Conservation (phyloP, 2,329 filamentous ascomycete genomes). For the Venturia effusa region DNA sequence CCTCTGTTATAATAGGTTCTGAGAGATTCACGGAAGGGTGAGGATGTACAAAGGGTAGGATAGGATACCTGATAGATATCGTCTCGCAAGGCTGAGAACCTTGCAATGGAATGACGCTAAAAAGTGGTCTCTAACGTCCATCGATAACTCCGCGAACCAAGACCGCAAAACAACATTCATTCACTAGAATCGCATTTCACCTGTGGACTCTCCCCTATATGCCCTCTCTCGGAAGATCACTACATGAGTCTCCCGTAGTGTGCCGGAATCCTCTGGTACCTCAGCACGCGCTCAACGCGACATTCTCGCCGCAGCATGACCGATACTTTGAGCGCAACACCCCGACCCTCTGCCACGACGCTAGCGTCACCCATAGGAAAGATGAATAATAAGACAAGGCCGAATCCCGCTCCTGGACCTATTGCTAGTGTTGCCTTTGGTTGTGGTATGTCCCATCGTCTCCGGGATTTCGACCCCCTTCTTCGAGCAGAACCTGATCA, state of each 20-base stretch:
- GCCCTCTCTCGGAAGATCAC: not conserved
- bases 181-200: not conserved
- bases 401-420: constrained; percentile 5
- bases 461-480: not conserved
- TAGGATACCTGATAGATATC: not conserved
- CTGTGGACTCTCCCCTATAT: not conserved
- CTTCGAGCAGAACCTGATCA: constrained; percentile 4
- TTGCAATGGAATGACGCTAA: not conserved
- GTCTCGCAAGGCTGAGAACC: not conserved
- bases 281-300: not conserved
- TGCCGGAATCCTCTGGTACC: not conserved
- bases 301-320: not conserved
- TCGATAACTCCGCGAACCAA: not conserved
- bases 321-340: constrained; percentile 1
- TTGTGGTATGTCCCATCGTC: constrained; percentile 11
- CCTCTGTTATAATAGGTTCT: too few relatives aligned
- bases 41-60: not conserved
- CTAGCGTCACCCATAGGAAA: constrained; percentile 11
- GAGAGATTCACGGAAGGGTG: not conserved
- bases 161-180: not conserved
- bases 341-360: not conserved
- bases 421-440: constrained; percentile 10
- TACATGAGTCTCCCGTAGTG: not conserved
- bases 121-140: not conserved
- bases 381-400: constrained; percentile 3